phyloP scores from a whole-genome alignment of 495 filamentous ascomycete species.

The Talaromyces borbonicus region DNA sequence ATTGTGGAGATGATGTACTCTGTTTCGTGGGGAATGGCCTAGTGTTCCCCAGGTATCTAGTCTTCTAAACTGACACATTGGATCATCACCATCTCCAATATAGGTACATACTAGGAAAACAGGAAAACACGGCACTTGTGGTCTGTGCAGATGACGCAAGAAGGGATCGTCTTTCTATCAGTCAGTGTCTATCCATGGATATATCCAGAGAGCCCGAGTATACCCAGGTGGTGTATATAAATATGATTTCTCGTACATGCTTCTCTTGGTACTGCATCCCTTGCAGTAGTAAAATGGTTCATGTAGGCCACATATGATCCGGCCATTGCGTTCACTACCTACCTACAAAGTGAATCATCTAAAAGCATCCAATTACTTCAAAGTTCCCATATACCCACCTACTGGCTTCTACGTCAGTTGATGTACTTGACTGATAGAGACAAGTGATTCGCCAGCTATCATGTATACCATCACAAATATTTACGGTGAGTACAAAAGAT shows the following conservation, averaged over 20 bases:
- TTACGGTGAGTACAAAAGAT: slow-evolving; percentile 31
- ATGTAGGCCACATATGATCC: not conserved
- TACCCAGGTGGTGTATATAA: too few relatives aligned
- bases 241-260: too few relatives aligned
- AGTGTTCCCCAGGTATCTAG: not conserved
- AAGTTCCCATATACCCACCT: too few relatives aligned
- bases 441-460: not conserved
- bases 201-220: too few relatives aligned
- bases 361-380: too few relatives aligned
- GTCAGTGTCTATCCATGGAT: too few relatives aligned
- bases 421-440: too few relatives aligned
- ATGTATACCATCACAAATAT: slow-evolving; percentile 40
- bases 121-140: not conserved
- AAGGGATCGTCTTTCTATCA: not conserved
- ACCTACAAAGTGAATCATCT: too few relatives aligned
- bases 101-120: not conserved
- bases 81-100: too few relatives aligned
- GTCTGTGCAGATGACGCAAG: not conserved
- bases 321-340: not conserved
- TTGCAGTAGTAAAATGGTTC: not conserved
- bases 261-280: too few relatives aligned
- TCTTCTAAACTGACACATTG: not conserved
- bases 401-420: too few relatives aligned
- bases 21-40: not conserved
- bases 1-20: not conserved